Percentiles rank a stretch among this genome's conserved stretches.
phyloP scores from a whole-genome alignment of 2,329 filamentous ascomycete genomes.

The Fusarium sp. region DNA sequence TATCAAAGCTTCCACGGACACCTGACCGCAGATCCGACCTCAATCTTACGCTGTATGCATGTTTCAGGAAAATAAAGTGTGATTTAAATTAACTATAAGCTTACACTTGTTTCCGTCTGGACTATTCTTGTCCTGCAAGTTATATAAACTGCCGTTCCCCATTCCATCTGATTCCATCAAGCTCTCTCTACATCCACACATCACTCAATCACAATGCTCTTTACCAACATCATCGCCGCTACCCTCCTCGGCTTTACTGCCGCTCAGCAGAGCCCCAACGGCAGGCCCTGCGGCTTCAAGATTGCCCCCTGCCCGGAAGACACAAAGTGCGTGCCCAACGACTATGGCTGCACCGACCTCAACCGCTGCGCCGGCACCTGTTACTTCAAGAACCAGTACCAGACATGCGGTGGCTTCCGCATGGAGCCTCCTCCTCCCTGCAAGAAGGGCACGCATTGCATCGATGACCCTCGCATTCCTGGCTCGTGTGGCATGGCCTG shows the following conservation, averaged over 20 bases:
- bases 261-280: slow-evolving; percentile 18
- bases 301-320: slow-evolving; percentile 46
- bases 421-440: slow-evolving; percentile 42
- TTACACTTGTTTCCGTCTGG: not conserved
- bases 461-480: slow-evolving; percentile 50
- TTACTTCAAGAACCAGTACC: slow-evolving; percentile 47
- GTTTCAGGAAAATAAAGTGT: not conserved
- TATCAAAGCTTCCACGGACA: not conserved
- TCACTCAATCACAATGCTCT: slow-evolving; percentile 38
- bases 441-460: slow-evolving; percentile 42
- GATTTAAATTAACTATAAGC: slow-evolving; percentile 1
- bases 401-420: slow-evolving; percentile 49
- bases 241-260: slow-evolving; percentile 32
- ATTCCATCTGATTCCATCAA: not conserved
- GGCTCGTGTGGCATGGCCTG: slow-evolving; percentile 51
- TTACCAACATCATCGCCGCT: slow-evolving; percentile 33
- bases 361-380: slow-evolving; percentile 48
- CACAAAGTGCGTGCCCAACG: slow-evolving; percentile 43
- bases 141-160: slow-evolving; percentile 14
- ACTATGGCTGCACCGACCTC: slow-evolving; percentile 40
- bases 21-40: not conserved
- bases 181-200: not conserved
- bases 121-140: not conserved
- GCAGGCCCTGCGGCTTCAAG: slow-evolving; percentile 45
- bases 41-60: not conserved